phyloP scores from a whole-genome alignment of 2,329 filamentous ascomycete genomes.

The Diaporthe humulicola region DNA sequence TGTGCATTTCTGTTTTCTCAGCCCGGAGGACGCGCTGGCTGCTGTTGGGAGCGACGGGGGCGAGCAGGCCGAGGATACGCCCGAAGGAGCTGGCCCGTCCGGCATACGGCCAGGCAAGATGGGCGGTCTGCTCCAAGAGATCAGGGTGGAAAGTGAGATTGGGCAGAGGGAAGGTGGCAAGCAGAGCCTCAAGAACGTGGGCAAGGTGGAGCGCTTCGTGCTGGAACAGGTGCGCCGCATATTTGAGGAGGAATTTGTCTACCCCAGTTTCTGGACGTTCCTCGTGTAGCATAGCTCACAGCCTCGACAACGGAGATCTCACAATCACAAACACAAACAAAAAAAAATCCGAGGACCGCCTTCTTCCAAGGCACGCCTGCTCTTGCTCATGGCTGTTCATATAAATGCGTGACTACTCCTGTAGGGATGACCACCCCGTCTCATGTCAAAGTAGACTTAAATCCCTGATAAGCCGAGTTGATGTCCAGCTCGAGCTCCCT shows the following conservation, averaged over 20 bases:
- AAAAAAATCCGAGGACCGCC: neutral
- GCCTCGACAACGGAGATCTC: neutral
- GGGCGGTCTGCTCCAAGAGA: constrained; percentile 89
- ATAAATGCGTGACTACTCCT: neutral
- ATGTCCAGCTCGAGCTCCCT: constrained; percentile 94
- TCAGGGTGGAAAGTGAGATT: constrained; percentile 97
- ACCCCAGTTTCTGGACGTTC: constrained; percentile 98
- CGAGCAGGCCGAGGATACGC: constrained; percentile 49
- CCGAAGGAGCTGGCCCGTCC: constrained; percentile 45
- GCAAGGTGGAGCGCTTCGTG: constrained; percentile 98
- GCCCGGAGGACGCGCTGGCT: constrained; percentile 88
- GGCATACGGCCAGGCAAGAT: constrained; percentile 62
- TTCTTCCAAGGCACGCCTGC: too few species aligned
- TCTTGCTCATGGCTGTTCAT: neutral
- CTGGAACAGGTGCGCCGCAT: constrained; percentile 96
- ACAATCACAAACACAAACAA: too few species aligned
- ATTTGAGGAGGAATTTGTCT: constrained; percentile 98
- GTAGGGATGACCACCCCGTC: neutral
- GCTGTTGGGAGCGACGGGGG: constrained; percentile 68
- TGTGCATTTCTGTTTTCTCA: constrained; percentile 94
- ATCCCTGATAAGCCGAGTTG: constrained; percentile 93
- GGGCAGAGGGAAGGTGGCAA: constrained; percentile 91
- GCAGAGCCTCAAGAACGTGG: constrained; percentile 97
- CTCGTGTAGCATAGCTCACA: constrained; percentile 70
- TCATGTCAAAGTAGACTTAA: constrained; percentile 82